Evolutionary conservation across 345 rosid genomes (phyloP).

Genomic region (Linum tenue): DNA sequence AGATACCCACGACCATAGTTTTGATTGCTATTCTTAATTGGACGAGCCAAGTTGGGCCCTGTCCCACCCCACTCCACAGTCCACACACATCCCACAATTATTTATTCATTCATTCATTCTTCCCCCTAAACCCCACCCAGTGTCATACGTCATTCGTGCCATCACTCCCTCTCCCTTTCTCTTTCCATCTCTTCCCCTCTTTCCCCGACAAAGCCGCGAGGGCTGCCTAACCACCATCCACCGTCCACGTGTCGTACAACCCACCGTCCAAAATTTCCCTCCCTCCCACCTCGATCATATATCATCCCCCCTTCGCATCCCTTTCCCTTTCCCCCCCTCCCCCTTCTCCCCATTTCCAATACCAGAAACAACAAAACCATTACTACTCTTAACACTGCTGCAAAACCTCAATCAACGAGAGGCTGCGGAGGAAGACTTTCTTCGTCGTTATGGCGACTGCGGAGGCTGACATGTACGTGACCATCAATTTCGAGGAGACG

Average conservation of each 20-base stretch:
- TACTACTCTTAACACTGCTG: not conserved
- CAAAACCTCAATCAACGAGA: not conserved
- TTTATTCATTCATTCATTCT: too few species aligned
- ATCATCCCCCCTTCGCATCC: conserved; percentile 15
- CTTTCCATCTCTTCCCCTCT: not conserved
- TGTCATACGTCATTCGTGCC: conserved; percentile 39
- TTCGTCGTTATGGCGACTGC: not conserved
- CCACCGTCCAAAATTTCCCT: conserved; percentile 23
- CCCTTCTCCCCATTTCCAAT: not conserved
- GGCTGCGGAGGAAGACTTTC: not conserved
- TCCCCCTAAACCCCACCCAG: not conserved
- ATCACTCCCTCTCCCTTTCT: conserved; percentile 20
- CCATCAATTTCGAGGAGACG: conserved; percentile 81
- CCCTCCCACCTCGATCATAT: conserved; percentile 15
- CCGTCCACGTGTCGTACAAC: conserved; percentile 22
- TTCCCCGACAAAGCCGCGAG: conserved; percentile 32
- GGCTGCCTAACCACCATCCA: conserved; percentile 29
- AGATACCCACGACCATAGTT: too few species aligned
- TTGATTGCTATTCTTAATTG: too few species aligned
- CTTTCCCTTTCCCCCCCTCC: not conserved
- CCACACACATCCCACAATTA: not conserved
- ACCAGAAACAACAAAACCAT: not conserved
- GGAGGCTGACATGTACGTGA: conserved; percentile 19
- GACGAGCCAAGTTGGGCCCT: too few species aligned
- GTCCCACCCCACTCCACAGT: not conserved